Base-by-base conservation (phyloP, 2,329 filamentous ascomycete species). In the Emmonsiellopsis sp. region DNA sequence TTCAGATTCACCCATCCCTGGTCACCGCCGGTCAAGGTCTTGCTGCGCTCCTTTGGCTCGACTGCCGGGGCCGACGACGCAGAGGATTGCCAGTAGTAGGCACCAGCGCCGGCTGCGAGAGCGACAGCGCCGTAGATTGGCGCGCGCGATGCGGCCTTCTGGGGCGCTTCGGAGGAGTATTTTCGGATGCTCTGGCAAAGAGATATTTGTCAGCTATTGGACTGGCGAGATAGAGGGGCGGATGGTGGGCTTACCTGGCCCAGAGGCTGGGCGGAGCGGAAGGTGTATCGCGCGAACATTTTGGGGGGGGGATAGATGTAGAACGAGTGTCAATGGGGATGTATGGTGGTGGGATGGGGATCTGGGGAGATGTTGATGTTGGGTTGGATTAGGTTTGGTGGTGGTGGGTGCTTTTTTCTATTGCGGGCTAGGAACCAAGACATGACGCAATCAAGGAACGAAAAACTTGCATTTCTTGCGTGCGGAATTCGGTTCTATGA, bases 1-100 rank as follows among this genome's bases (percentile, higher is more conserved):
- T 87, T 84, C 61, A 97, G 79, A 57, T 83, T 84, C 58, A 96
- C 71, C 74, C 90, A 97, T 61, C 89, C 91, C 73, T 96, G 90
- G 57, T 95, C 88, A 60, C 88, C 89, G 60, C 92, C 91, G 36
- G 80, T 87, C 70, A 97, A 85, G 54, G 78, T 75, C 67, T 77
- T 77, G 21, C 68, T 60, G 53, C 67, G 72, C 42, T 71, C 67
- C 57, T 69, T 67, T 51, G 60, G 62, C 36, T 58, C 60, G 52
- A 58, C 58, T 51, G 64, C 63, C 14, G 66, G 62, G 43, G 62
- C 60, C 49, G 61, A 67, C 49, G 61, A 67, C 57, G 65, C 60
- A 36, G 61, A 53, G 51, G 72, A 53, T 52, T 62, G 62, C 36
- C 56, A 79, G 61, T 77, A 77, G 68, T 79, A 81, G 51, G 72